Percentiles rank a stretch among this genome's conserved stretches.
Conservation (phyloP, 2,329 filamentous ascomycete species). For the Cylindrodendrum hubeiense region DNA sequence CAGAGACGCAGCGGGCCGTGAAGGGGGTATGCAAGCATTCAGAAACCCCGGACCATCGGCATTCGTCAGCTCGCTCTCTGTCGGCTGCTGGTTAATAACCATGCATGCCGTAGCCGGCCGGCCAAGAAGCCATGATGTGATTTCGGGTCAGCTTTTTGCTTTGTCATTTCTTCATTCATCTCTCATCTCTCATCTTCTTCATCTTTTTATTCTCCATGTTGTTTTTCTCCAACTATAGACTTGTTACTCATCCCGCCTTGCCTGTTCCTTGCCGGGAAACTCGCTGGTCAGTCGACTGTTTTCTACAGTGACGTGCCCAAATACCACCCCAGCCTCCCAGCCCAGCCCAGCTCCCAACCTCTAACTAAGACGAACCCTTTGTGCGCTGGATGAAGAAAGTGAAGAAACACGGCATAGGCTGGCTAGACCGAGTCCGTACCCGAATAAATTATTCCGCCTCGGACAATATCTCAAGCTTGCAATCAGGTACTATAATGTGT, state of each 20-base stretch:
- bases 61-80: constrained; percentile 15
- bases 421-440: not conserved
- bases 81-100: not conserved
- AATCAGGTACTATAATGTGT: not conserved
- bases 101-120: too few relatives aligned
- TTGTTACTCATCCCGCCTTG: not conserved
- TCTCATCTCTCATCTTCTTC: not conserved
- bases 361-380: not conserved
- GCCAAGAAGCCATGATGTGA: not conserved
- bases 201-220: not conserved
- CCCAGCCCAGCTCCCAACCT: not conserved
- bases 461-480: not conserved
- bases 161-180: not conserved
- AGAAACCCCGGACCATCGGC: constrained; percentile 9
- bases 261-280: not conserved
- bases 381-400: not conserved
- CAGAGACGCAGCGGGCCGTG: not conserved
- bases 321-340: not conserved
- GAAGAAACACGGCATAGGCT: not conserved
- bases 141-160: too few relatives aligned
- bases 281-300: not conserved
- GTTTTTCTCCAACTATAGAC: not conserved
- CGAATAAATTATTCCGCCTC: not conserved
- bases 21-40: not conserved
- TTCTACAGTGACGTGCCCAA: not conserved